Evolutionary conservation across 495 filamentous ascomycete genomes (phyloP).

Genomic region (Emericellopsis terricola): DNA sequence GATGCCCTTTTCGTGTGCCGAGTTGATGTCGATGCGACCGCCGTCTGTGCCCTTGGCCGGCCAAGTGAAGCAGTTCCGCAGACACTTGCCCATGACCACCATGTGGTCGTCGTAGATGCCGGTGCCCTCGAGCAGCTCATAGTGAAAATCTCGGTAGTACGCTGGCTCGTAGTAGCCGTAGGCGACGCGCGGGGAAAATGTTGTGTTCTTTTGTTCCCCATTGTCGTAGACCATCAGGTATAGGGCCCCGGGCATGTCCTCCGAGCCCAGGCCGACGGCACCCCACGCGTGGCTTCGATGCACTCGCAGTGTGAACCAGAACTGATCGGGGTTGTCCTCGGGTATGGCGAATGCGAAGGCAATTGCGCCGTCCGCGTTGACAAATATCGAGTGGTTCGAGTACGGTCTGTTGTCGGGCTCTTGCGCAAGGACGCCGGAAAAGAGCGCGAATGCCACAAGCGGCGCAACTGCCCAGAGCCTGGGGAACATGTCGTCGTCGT

Average conservation of each 20-base stretch:
- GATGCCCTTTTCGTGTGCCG: slow-evolving; percentile 24
- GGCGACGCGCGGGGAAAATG: slow-evolving; percentile 27
- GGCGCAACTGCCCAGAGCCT: too few species aligned
- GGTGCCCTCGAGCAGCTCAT: slow-evolving; percentile 22
- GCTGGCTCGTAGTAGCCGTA: slow-evolving; percentile 26
- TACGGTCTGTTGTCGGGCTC: neutral
- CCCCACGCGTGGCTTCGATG: slow-evolving; percentile 23
- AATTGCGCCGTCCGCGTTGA: neutral
- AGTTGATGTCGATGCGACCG: slow-evolving; percentile 20
- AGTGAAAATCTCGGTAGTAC: slow-evolving; percentile 18
- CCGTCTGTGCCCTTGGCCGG: slow-evolving; percentile 3
- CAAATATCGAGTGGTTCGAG: neutral
- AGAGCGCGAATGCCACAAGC: too few species aligned
- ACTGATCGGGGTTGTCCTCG: slow-evolving; percentile 15
- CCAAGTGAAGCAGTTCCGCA: slow-evolving; percentile 25
- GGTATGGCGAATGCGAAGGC: slow-evolving; percentile 14
- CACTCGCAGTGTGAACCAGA: slow-evolving; percentile 30
- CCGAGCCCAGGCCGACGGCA: slow-evolving; percentile 31
- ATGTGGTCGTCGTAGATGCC: slow-evolving; percentile 21
- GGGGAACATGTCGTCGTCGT: too few species aligned
- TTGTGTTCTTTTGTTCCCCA: slow-evolving; percentile 24
- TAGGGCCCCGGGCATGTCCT: slow-evolving; percentile 29
- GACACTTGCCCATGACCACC: slow-evolving; percentile 25
- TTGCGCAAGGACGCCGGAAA: neutral
- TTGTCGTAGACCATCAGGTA: slow-evolving; percentile 33